Evolutionary conservation across 208 protist species (phyloP).

Genomic region (Porcisia hertigi): DNA sequence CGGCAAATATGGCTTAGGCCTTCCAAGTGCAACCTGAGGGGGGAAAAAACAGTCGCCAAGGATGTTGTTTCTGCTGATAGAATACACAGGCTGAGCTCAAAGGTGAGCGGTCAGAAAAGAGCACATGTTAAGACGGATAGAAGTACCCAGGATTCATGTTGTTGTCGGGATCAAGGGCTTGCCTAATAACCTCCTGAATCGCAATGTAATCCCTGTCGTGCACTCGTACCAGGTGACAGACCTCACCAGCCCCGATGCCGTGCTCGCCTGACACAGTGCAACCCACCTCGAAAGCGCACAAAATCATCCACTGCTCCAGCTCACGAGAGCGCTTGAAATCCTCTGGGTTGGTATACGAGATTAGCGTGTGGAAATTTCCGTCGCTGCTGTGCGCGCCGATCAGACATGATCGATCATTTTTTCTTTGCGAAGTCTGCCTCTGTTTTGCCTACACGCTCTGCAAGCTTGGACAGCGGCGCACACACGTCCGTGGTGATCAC

Average conservation of each 20-base stretch:
- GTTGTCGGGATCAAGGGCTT: conserved; percentile 64
- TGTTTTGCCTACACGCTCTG: conserved; percentile 48
- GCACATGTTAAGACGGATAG: conserved; percentile 38
- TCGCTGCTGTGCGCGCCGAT: conserved; percentile 76
- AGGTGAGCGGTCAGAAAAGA: conserved; percentile 31
- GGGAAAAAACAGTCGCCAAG: background rate
- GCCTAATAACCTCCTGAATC: conserved; percentile 71
- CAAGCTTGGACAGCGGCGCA: conserved; percentile 70
- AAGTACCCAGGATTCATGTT: conserved; percentile 83
- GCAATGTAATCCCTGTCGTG: conserved; percentile 48
- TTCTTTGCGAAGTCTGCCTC: conserved; percentile 52
- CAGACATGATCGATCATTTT: conserved; percentile 18
- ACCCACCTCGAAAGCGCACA: conserved; percentile 47
- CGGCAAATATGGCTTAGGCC: background rate
- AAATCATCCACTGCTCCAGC: conserved; percentile 58
- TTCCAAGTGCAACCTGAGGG: background rate
- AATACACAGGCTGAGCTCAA: background rate
- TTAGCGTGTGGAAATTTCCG: conserved; percentile 82
- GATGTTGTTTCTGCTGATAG: background rate
- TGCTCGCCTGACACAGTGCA: conserved; percentile 79
- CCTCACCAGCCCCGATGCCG: conserved; percentile 27
- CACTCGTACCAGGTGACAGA: conserved; percentile 46
- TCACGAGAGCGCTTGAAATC: conserved; percentile 37
- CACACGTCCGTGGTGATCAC: conserved; percentile 66
- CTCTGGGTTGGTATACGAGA: conserved; percentile 51